These are phyloP conservation scores for Auricularia sp. DNA, from an alignment of 768 basidiomycete species.

Conservation along the genomic window DNA sequence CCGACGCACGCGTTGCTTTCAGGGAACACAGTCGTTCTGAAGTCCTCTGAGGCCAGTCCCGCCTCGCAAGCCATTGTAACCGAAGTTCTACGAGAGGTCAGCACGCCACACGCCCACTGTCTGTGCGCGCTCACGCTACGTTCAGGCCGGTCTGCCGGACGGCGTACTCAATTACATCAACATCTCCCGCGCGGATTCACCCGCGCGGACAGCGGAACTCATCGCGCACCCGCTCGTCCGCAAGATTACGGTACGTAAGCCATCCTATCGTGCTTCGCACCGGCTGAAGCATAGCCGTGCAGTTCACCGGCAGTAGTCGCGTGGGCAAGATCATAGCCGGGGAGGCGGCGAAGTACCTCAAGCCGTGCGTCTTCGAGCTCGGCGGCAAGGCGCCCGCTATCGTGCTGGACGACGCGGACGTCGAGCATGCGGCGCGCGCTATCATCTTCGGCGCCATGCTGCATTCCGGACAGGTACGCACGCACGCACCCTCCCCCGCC, in stretches of 20 bases:
- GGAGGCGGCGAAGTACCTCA: slow-evolving; percentile 46
- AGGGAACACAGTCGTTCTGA: slow-evolving; percentile 45
- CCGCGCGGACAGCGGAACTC: slow-evolving; percentile 37
- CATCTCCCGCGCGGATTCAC: slow-evolving; percentile 34
- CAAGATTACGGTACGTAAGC: slow-evolving; percentile 38
- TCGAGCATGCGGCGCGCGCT: slow-evolving; percentile 42
- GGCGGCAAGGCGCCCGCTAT: slow-evolving; percentile 46
- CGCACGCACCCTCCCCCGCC: background rate
- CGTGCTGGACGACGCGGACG: slow-evolving; percentile 43
- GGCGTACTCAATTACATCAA: slow-evolving; percentile 51
- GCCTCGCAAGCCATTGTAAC: slow-evolving; percentile 35
- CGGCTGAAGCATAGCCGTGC: slow-evolving; percentile 4
- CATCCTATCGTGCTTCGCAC: background rate
- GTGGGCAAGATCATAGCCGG: slow-evolving; percentile 44
- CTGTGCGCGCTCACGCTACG: background rate
- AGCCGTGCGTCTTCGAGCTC: slow-evolving; percentile 46
- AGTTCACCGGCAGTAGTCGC: slow-evolving; percentile 50
- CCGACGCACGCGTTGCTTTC: slow-evolving; percentile 11
- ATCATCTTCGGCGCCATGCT: slow-evolving; percentile 36
- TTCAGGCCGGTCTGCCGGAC: slow-evolving; percentile 47
- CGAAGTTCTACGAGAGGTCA: slow-evolving; percentile 37
- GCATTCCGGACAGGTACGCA: slow-evolving; percentile 30
- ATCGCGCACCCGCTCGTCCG: slow-evolving; percentile 46
- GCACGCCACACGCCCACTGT: background rate
- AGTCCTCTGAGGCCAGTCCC: slow-evolving; percentile 43